Evolutionary conservation across 345 rosid genomes (phyloP), one percentile per base, ranked within the genome.

Genomic region (Diplotaxis tenuifolia): DNA sequence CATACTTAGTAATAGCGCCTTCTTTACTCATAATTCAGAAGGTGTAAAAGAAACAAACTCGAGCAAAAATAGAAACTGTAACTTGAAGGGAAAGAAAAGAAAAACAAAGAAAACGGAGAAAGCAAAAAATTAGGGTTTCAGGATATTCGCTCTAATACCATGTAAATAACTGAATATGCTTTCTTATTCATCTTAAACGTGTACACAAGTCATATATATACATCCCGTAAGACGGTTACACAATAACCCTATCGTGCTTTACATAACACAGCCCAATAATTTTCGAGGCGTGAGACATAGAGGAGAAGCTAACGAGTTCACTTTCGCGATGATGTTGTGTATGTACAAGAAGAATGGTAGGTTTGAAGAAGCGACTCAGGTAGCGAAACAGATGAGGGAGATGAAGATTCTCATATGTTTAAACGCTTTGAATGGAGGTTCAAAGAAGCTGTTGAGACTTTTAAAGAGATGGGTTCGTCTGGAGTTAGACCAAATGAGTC

Each of bases 261-360:
- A 34, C n/a, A 5, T 10, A 3, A 36, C 42, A 36, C 4, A 11
- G 4, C 14, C 42, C 0, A 36, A 34, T 34, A 34, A n/a, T n/a
- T n/a, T n/a, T n/a, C n/a, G n/a, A n/a, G n/a, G 73, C 70, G 65
- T 94, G 88, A 91, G 87, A 82, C 80, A 60, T 68, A 82, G 77
- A 32, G 74, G 89, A 73, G 85, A 82, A 38, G 92, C 96, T 20
- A 94, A 91, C 71, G 96, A 95, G 78, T 94, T 91, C 67, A 77
- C 88, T 1, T 88, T 69, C 62, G 90, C 93, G 9, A 95, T 88
- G 97, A 89, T 91, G 92, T 49, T 89, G 65, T 80, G 94, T 34
- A 86, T 91, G 96, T 89, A 91, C 74, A 94, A 82, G 82, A 78
- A 84, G 75, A 86, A 88, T 21, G 84, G 88, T 55, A 83, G 89